Evolutionary conservation across 176 grass and related monocot genomes (phyloP).

Genomic region (Dendrocalamus sinicus): DNA sequence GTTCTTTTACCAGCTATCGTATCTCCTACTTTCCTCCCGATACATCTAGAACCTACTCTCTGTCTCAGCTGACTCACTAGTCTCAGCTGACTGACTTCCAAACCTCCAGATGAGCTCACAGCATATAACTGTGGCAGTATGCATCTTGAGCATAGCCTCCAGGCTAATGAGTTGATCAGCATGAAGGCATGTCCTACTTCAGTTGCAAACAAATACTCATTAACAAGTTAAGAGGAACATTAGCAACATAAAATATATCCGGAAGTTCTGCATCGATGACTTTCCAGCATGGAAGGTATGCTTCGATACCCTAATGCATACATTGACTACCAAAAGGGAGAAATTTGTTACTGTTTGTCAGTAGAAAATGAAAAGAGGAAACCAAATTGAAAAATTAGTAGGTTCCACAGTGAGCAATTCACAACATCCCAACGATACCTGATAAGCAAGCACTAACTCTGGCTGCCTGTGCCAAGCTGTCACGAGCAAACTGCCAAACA

Average conservation of each 20-base stretch:
- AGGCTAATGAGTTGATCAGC: constrained; percentile 41
- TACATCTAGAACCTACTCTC: constrained; percentile 23
- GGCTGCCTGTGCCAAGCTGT: constrained; percentile 47
- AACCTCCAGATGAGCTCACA: constrained; percentile 41
- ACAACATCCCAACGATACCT: constrained; percentile 54
- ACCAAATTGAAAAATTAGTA: constrained; percentile 32
- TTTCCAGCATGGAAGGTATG: constrained; percentile 26
- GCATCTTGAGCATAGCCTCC: constrained; percentile 51
- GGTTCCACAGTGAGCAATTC: constrained; percentile 22
- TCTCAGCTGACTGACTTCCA: constrained; percentile 25
- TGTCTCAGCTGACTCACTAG: constrained; percentile 14
- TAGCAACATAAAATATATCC: constrained; percentile 33
- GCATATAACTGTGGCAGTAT: constrained; percentile 18
- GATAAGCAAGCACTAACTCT: constrained; percentile 41
- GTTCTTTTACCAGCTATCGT: not conserved
- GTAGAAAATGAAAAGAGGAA: constrained; percentile 36
- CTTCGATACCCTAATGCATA: constrained; percentile 28
- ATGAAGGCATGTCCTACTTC: constrained; percentile 42
- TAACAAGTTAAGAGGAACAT: constrained; percentile 29
- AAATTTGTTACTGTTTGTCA: constrained; percentile 42
- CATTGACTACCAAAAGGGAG: constrained; percentile 27
- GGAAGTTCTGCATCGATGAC: not conserved
- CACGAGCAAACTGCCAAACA: constrained; percentile 59
- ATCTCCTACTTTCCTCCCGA: constrained; percentile 1
- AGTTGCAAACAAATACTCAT: constrained; percentile 49